Evolutionary conservation across 2,329 filamentous ascomycete species (phyloP), one percentile per base, ranked within the genome.

Genomic region (Phialemoniopsis sp.): DNA sequence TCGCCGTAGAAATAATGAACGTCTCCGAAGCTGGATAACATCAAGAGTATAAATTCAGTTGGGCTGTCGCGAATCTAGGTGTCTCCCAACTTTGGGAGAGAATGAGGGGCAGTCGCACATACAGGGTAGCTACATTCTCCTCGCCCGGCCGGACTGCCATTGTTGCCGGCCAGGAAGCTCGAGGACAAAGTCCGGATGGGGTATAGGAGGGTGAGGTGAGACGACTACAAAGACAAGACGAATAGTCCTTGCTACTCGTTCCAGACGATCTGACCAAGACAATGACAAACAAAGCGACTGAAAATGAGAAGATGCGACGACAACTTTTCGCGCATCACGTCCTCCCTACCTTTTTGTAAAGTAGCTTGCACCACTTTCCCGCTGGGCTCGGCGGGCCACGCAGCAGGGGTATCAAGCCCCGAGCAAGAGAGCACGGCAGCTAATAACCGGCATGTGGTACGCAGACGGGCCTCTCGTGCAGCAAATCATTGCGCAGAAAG

Each of bases 1-100:
- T 80, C 73, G 18, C 76, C 74, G 63, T 89, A 88, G 62, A 81
- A 89, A 62, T 89, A 90, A 59, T 90, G 87, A 39, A 89, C 58
- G 54, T 91, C 87, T 46, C 78, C 84, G 54, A 87, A 89, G 53
- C 86, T 90, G 46, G 13, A 16, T 34, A 8, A 1, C 19, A 29
- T 13, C 16, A 38, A 28, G 15, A 34, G n/a, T n/a, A n/a, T 40
- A 18, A 16, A 62, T 54, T 49, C 42, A 50, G 35, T 34, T 33
- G 15, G 32, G 8, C 18, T 10, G 21, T 10, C 21, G 10, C 10
- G 21, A 26, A 10, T 26, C 18, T 29, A 12, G 13, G 14, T 17
- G 21, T 32, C 15, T 37, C 26, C 13, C 13, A 31, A 26, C 21
- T 26, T 26, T 26, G 21, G 21, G 21, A 26, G 36, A 34, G 37